Conservation (phyloP, 2,329 filamentous ascomycete species). For the Diaporthe capsici region DNA sequence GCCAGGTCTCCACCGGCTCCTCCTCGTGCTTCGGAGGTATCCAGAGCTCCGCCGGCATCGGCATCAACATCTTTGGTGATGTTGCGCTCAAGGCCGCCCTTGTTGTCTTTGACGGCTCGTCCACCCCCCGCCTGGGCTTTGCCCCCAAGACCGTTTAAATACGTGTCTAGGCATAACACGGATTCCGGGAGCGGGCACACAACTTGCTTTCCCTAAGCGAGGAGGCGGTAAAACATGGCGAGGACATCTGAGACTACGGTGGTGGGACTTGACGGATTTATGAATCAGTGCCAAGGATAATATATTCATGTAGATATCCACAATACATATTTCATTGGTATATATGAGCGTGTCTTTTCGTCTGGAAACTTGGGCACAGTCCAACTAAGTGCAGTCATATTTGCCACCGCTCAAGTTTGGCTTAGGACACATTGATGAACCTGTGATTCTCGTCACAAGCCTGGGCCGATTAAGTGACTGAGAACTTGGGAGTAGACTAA, state of each 20-base stretch:
- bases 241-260: background rate
- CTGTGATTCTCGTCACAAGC: no score
- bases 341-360: no score
- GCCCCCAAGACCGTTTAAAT: conserved; percentile 42
- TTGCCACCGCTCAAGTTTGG: background rate
- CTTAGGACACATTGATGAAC: background rate
- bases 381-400: background rate
- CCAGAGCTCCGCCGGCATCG: conserved; percentile 42
- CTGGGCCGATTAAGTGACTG: no score
- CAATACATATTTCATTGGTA: background rate
- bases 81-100: conserved; percentile 48
- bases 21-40: conserved; percentile 43
- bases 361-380: background rate
- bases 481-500: no score
- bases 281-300: background rate
- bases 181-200: no score
- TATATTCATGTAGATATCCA: conserved; percentile 8
- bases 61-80: conserved; percentile 48
- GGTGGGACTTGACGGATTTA: background rate
- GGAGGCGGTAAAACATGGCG: background rate
- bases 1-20: conserved; percentile 33
- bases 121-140: conserved; percentile 44
- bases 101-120: conserved; percentile 46
- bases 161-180: background rate
- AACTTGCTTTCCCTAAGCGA: no score